These are phyloP conservation scores for Leccinum subgranulosum DNA, from an alignment of 768 basidiomycete species.

Conservation along the genomic window DNA sequence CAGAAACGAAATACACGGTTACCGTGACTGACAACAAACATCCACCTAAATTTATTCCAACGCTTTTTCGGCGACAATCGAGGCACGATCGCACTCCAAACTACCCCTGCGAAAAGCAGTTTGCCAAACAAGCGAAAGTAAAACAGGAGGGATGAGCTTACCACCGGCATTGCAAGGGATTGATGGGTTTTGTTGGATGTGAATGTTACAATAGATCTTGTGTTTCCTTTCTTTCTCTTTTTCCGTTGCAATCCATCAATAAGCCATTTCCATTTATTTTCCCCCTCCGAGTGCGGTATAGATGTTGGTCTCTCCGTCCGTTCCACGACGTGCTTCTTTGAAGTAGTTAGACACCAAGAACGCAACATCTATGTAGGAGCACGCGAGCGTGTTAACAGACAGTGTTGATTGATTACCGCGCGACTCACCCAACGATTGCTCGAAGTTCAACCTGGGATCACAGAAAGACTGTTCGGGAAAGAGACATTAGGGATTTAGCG, in stretches of 20 bases:
- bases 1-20: too few species aligned
- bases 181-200: too few species aligned
- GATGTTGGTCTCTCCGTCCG: slow-evolving; percentile 19
- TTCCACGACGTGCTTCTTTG: slow-evolving; percentile 59
- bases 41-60: too few species aligned
- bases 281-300: slow-evolving; percentile 31
- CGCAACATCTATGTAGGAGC: slow-evolving; percentile 59
- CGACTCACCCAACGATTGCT: slow-evolving; percentile 85
- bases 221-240: not conserved
- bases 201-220: slow-evolving; percentile 2
- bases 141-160: too few species aligned
- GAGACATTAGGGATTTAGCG: not conserved
- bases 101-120: too few species aligned
- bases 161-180: too few species aligned
- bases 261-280: slow-evolving; percentile 3
- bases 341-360: slow-evolving; percentile 82
- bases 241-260: not conserved
- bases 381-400: not conserved
- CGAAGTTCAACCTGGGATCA: slow-evolving; percentile 91
- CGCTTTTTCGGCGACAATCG: too few species aligned
- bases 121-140: too few species aligned
- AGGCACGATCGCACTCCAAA: too few species aligned
- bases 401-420: not conserved
- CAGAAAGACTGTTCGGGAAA: slow-evolving; percentile 69
- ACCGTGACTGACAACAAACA: too few species aligned